A percentile compares a stretch with the other conserved stretches of the same genome.
Evolutionary conservation across 148 eudicot genomes (phyloP).

Genomic region (Polygonum maritimum): DNA sequence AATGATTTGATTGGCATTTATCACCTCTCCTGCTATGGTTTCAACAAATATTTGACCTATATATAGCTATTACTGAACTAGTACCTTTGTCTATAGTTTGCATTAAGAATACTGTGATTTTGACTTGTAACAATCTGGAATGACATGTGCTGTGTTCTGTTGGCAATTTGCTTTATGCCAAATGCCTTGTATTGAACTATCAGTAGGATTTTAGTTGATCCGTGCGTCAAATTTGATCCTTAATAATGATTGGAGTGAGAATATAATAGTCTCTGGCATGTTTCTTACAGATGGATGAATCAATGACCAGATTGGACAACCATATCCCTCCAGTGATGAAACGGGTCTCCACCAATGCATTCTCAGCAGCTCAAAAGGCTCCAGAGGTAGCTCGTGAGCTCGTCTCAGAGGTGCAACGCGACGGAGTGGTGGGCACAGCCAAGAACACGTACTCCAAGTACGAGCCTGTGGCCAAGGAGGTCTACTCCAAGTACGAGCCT

Average conservation of each 20-base stretch:
- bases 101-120: not conserved
- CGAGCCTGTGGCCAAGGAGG: slow-evolving; percentile 21
- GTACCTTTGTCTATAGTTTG: not conserved
- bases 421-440: slow-evolving; percentile 60
- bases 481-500: slow-evolving; percentile 45
- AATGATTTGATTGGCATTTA: not conserved
- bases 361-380: slow-evolving; percentile 59
- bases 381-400: slow-evolving; percentile 63
- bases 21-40: not conserved
- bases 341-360: slow-evolving; percentile 50
- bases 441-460: slow-evolving; percentile 22
- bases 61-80: not conserved
- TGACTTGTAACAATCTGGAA: not conserved
- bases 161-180: not conserved
- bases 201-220: not conserved
- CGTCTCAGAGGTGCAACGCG: slow-evolving; percentile 55
- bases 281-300: slow-evolving; percentile 62
- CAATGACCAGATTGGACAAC: slow-evolving; percentile 48
- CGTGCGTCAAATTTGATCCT: not conserved
- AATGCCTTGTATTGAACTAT: not conserved
- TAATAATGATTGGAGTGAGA: not conserved
- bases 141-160: not conserved
- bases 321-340: slow-evolving; percentile 55
- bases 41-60: not conserved
- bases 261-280: not conserved